A percentile compares a stretch with the other conserved stretches of the same genome.
Conservation (phyloP, 768 basidiomycete genomes). For the Baorangia bicolor region DNA sequence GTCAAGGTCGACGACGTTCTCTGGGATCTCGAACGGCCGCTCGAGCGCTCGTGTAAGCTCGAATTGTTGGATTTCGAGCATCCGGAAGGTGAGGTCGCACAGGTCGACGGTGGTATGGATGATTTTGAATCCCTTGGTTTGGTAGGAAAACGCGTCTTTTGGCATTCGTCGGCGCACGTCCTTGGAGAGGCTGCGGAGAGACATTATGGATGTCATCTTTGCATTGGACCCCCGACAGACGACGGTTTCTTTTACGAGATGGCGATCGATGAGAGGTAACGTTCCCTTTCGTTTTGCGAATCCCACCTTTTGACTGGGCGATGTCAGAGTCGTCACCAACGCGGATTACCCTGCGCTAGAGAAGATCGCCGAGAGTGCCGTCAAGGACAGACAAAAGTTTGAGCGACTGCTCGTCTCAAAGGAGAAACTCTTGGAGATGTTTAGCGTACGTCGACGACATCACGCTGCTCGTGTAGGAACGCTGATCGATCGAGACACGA, state of each 20-base stretch:
- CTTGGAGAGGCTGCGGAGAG: constrained; percentile 95
- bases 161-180: constrained; percentile 99
- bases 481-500: constrained; percentile 1
- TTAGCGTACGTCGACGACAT: constrained; percentile 61
- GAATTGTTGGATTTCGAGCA: constrained; percentile 92
- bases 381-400: constrained; percentile 98
- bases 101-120: too few species aligned
- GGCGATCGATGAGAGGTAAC: constrained; percentile 78
- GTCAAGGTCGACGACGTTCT: constrained; percentile 81
- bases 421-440: constrained; percentile 96
- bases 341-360: constrained; percentile 88
- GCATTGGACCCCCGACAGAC: constrained; percentile 94
- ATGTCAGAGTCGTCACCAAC: constrained; percentile 65
- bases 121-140: too few species aligned
- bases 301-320: not conserved
- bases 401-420: constrained; percentile 93
- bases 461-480: not conserved
- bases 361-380: constrained; percentile 78
- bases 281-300: not conserved
- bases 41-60: constrained; percentile 81
- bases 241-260: constrained; percentile 99
- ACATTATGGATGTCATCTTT: constrained; percentile 96
- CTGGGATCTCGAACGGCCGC: constrained; percentile 94
- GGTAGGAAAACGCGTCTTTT: constrained; percentile 93
- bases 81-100: constrained; percentile 67